phyloP scores from a whole-genome alignment of 164 flowering plant species.

The Pachysandra terminalis region DNA sequence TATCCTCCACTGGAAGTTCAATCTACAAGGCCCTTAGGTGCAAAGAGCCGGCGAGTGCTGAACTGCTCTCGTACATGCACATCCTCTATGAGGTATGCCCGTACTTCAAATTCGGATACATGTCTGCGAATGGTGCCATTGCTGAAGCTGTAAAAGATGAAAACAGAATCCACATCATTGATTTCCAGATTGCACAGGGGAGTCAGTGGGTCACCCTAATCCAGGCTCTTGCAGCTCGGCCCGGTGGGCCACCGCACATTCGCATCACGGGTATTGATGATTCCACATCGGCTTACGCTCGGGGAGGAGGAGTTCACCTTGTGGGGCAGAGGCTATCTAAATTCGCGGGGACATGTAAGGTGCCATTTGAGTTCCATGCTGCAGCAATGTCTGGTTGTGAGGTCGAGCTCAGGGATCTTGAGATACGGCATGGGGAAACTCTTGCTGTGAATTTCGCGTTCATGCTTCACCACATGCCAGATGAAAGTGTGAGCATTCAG shows the following conservation, averaged over 20 bases:
- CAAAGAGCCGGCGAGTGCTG: constrained; percentile 59
- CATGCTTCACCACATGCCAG: constrained; percentile 76
- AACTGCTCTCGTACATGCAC: constrained; percentile 74
- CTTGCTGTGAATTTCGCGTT: constrained; percentile 70
- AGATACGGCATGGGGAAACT: constrained; percentile 54
- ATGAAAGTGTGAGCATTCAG: constrained; percentile 62
- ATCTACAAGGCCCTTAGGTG: constrained; percentile 68
- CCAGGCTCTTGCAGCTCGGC: constrained; percentile 64
- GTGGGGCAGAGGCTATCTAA: constrained; percentile 58
- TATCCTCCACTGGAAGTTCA: constrained; percentile 57
- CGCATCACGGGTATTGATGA: constrained; percentile 81
- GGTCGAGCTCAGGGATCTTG: constrained; percentile 38
- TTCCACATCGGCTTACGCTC: constrained; percentile 52
- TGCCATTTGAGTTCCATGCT: constrained; percentile 68
- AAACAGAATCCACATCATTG: constrained; percentile 63
- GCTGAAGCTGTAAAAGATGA: constrained; percentile 78
- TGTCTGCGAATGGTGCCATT: constrained; percentile 85
- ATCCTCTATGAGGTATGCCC: constrained; percentile 75
- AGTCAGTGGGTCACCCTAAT: constrained; percentile 67
- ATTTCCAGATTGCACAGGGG: constrained; percentile 77
- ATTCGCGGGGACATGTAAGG: constrained; percentile 54
- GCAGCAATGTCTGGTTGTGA: constrained; percentile 41
- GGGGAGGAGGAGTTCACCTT: constrained; percentile 64
- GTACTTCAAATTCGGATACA: constrained; percentile 73
- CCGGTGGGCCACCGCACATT: constrained; percentile 66